Percentiles rank a stretch among this genome's conserved stretches.
These are phyloP conservation scores for Halophytophthora polymorphica DNA, from an alignment of 352 stramenopile species.

Conservation along the genomic window DNA sequence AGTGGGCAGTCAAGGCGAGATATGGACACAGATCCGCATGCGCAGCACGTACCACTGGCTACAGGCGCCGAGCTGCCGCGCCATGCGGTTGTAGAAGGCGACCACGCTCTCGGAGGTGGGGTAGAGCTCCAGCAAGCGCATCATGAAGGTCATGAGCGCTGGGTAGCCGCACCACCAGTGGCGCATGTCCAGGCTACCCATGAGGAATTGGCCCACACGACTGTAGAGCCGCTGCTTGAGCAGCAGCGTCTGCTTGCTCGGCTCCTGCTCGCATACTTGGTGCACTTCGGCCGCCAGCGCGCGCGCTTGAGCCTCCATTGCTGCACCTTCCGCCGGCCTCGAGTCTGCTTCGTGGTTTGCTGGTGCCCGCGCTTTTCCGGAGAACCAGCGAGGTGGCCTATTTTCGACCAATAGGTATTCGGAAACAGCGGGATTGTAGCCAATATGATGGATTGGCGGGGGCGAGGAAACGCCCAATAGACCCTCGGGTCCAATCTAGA, in stretches of 20 bases:
- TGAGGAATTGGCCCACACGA: conserved; percentile 76
- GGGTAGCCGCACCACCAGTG: conserved; percentile 84
- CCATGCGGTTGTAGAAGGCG: conserved; percentile 73
- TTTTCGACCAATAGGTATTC: conserved; percentile 4
- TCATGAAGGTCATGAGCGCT: conserved; percentile 86
- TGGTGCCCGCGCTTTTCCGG: neutral
- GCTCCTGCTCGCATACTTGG: conserved; percentile 33
- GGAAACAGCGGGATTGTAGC: conserved; percentile 1
- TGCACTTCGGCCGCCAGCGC: conserved; percentile 36
- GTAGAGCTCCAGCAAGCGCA: conserved; percentile 82
- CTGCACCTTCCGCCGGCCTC: conserved; percentile 2
- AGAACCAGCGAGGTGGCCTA: neutral
- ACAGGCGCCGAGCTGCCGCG: conserved; percentile 55
- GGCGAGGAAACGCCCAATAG: neutral
- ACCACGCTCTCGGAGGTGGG: conserved; percentile 64
- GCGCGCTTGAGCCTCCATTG: conserved; percentile 31
- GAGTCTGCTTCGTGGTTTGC: neutral
- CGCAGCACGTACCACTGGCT: conserved; percentile 52
- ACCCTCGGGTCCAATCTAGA: too few relatives aligned
- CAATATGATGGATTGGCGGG: conserved; percentile 12
- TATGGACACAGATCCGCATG: neutral
- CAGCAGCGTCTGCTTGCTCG: conserved; percentile 31
- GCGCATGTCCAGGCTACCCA: conserved; percentile 47
- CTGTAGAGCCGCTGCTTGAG: conserved; percentile 74
- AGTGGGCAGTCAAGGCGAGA: neutral